phyloP scores from a whole-genome alignment of 208 protist genomes.

The Trichomonas vaginalis region DNA sequence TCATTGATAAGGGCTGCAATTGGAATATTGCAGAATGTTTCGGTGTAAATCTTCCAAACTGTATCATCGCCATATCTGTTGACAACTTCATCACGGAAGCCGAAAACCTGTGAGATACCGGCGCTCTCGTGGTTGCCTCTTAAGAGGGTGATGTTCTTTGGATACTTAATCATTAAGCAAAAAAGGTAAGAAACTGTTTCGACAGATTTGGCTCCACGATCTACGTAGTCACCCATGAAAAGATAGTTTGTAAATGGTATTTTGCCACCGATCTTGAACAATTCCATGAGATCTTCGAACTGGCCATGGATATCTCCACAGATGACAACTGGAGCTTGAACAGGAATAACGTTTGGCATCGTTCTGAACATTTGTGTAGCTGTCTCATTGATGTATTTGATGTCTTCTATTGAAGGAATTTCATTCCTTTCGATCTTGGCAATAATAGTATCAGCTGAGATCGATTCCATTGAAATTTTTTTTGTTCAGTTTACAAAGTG shows the following conservation, averaged over 20 bases:
- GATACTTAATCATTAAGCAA: slow-evolving; percentile 70
- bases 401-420: background rate
- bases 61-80: slow-evolving; percentile 45
- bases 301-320: slow-evolving; percentile 2
- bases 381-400: background rate
- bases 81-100: slow-evolving; percentile 29
- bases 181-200: slow-evolving; percentile 72
- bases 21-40: slow-evolving; percentile 58
- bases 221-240: slow-evolving; percentile 60
- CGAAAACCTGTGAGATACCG: slow-evolving; percentile 72
- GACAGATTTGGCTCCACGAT: slow-evolving; percentile 39
- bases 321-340: background rate
- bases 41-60: slow-evolving; percentile 54
- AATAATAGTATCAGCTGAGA: background rate
- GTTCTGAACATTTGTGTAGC: background rate
- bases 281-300: slow-evolving; percentile 56
- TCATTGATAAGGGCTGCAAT: slow-evolving; percentile 47
- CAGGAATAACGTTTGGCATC: background rate
- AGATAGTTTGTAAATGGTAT: slow-evolving; percentile 88
- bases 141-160: slow-evolving; percentile 74
- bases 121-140: slow-evolving; percentile 91
- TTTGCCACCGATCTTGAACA: slow-evolving; percentile 54
- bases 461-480: background rate
- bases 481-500: background rate
- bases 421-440: background rate